These are phyloP conservation scores for Mucor saturninus DNA, from an alignment of 371 early-diverging fungal genomes.

Conservation along the genomic window DNA sequence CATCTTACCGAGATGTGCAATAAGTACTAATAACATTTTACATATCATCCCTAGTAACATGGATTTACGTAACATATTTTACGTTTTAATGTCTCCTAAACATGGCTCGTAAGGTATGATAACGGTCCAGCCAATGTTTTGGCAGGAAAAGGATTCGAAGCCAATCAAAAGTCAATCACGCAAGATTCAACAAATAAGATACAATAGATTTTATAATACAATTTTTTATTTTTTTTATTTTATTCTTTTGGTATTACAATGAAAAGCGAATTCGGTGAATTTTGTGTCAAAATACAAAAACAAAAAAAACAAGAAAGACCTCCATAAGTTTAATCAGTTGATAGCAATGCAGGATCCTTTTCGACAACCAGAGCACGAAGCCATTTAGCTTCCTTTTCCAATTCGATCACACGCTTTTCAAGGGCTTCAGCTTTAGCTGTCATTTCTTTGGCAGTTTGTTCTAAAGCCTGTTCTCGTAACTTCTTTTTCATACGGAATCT, in stretches of 20 bases:
- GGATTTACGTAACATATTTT: no score
- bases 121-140: constrained; percentile 2
- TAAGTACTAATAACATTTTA: no score
- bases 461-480: constrained; percentile 82
- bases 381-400: constrained; percentile 94
- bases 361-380: constrained; percentile 85
- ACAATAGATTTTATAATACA: background rate
- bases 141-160: background rate
- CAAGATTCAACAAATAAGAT: constrained; percentile 6
- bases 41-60: no score
- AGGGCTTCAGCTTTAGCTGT: constrained; percentile 71
- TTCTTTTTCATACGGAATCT: constrained; percentile 95
- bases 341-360: constrained; percentile 58
- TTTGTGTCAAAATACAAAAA: background rate
- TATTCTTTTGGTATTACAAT: background rate
- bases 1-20: no score
- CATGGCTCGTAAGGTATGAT: no score
- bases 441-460: constrained; percentile 85
- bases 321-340: background rate
- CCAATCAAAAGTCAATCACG: constrained; percentile 3
- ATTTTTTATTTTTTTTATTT: constrained; percentile 1
- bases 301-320: background rate
- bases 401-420: constrained; percentile 76
- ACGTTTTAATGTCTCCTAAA: no score
- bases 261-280: background rate